Base-by-base conservation (phyloP, 139 green algal species). In the Chlamydomonas asymmetrica region DNA sequence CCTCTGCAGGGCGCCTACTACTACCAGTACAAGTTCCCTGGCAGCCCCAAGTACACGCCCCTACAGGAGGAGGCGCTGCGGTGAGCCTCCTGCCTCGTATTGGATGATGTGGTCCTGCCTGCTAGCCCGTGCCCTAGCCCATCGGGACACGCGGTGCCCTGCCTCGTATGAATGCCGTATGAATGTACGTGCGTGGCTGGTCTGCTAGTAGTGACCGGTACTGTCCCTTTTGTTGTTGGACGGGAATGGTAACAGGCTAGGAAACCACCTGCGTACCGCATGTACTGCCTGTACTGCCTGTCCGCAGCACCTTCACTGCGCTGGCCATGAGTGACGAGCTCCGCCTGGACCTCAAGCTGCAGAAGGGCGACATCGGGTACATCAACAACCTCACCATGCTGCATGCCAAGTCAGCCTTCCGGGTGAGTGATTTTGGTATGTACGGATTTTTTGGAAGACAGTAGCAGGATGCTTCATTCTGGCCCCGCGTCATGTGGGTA, bases 321-420 rank as follows among this genome's bases (percentile, higher is more conserved):
- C 70, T 86, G 57, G 82, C 85, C 4, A 25, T 32, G 4, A 75
- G 59, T 39, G 74, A 87, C 49, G 69, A 81, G 64, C 80, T 91
- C 39, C 69, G 81, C 32, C 61, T 88, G 45, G 74, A 85, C 39
- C 56, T 66, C 41, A 67, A 79, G 62, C 80, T 91, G 71, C 66
- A 84, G 71, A 80, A 82, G 0, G 84, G 85, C 1, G 85, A 91
- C 74, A 83, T 91, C 29, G 68, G 84, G 72, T 63, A 87, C 57
- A 67, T 91, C 31, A 76, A 75, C 82, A 91, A 88, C 67, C 75
- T 82, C 74, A 83, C 66, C 1, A 40, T 75, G 50, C 80, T 88
- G 37, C 85, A 91, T 62, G 71, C 71, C 10, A 73, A 83, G 41
- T 69, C 70, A 20, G 82, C 75, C n/a, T 91, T 90, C 66, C 48